phyloP scores from a whole-genome alignment of 2,329 filamentous ascomycete species.

The Macroventuria anomochaeta region DNA sequence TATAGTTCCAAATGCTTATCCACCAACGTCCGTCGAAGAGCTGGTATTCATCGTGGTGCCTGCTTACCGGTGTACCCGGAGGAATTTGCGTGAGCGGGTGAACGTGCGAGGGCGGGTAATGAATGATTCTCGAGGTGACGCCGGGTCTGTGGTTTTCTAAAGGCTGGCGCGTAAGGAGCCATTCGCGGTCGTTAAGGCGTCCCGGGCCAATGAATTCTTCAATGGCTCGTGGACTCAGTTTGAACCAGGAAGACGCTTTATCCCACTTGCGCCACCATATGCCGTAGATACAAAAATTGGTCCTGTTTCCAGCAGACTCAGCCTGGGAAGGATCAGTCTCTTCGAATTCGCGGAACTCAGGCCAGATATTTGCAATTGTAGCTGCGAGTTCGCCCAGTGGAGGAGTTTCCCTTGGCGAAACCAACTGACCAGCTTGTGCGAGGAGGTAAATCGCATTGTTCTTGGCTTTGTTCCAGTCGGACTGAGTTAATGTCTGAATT shows the following conservation, averaged over 20 bases:
- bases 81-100: not conserved
- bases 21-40: constrained; percentile 65
- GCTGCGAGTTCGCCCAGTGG: constrained; percentile 52
- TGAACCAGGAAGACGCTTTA: no score
- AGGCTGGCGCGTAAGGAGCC: constrained; percentile 39
- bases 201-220: not conserved
- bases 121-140: not conserved
- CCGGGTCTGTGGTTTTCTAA: not conserved
- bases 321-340: not conserved
- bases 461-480: constrained; percentile 28
- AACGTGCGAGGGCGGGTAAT: constrained; percentile 22
- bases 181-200: constrained; percentile 24
- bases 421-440: constrained; percentile 56
- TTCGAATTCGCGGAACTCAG: constrained; percentile 23
- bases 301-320: constrained; percentile 2
- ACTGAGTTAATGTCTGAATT: constrained; percentile 13
- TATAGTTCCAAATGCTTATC: constrained; percentile 55
- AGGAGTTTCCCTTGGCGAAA: constrained; percentile 57
- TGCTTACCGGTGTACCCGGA: not conserved
- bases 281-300: constrained; percentile 29
- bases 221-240: not conserved
- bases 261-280: constrained; percentile 37
- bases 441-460: constrained; percentile 54
- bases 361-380: constrained; percentile 53
- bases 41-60: constrained; percentile 34